A percentile compares a stretch with the other conserved stretches of the same genome.
phyloP scores from a whole-genome alignment of 352 stramenopile species.

The Phytophthora cryptogea region DNA sequence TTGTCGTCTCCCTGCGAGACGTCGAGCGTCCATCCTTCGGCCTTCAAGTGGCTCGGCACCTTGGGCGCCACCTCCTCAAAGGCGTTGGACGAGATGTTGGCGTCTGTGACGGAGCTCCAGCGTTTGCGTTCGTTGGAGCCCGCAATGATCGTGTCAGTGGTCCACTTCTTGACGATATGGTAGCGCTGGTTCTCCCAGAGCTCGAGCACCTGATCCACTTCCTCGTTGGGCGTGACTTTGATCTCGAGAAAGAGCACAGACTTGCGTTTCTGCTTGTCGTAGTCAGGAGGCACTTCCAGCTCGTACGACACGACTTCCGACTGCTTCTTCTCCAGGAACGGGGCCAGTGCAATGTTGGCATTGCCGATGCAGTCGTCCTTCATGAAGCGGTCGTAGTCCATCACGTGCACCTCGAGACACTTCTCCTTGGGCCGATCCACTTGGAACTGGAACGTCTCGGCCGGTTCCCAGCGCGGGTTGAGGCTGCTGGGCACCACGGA shows the following conservation, averaged over 20 bases:
- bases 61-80: slow-evolving; percentile 74
- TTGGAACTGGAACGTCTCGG: slow-evolving; percentile 70
- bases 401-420: slow-evolving; percentile 58
- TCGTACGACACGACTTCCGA: slow-evolving; percentile 60
- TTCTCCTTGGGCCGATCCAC: slow-evolving; percentile 65
- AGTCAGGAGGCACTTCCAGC: slow-evolving; percentile 55
- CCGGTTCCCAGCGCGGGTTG: slow-evolving; percentile 59
- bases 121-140: slow-evolving; percentile 68
- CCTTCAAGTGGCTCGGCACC: slow-evolving; percentile 54
- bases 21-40: slow-evolving; percentile 78
- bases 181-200: slow-evolving; percentile 88
- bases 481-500: slow-evolving; percentile 50
- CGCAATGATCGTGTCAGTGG: slow-evolving; percentile 52
- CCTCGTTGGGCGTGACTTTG: slow-evolving; percentile 49
- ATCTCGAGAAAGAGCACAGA: slow-evolving; percentile 66
- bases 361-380: slow-evolving; percentile 65
- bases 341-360: slow-evolving; percentile 49
- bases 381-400: slow-evolving; percentile 67
- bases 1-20: slow-evolving; percentile 80
- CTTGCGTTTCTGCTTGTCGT: slow-evolving; percentile 65
- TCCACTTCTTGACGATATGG: slow-evolving; percentile 82
- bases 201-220: slow-evolving; percentile 69
- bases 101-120: slow-evolving; percentile 69
- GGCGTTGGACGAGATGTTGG: slow-evolving; percentile 59
- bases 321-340: slow-evolving; percentile 54